A percentile compares a stretch with the other conserved stretches of the same genome.
phyloP scores from a whole-genome alignment of 2,329 filamentous ascomycete species.

The Calonectria leucothoes region DNA sequence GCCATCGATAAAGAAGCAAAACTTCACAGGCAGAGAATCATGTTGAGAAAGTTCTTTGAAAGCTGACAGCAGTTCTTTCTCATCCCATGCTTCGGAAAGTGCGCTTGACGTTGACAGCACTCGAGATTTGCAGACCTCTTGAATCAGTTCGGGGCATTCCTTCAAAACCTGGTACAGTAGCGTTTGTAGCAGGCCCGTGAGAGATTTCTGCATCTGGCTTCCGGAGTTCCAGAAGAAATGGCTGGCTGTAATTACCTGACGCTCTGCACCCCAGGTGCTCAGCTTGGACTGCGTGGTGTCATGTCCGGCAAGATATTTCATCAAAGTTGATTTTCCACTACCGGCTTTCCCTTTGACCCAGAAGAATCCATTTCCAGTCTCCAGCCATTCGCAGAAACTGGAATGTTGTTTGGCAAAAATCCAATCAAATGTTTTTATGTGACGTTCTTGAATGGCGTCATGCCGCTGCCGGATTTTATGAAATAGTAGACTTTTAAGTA shows the following conservation, averaged over 20 bases:
- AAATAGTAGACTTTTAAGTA: neutral
- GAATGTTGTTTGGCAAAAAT: neutral
- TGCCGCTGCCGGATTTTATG: neutral
- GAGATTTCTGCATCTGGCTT: neutral
- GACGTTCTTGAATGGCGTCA: neutral
- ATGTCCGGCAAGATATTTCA: neutral
- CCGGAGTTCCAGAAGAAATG: neutral
- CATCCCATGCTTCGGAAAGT: neutral
- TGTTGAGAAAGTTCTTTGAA: neutral
- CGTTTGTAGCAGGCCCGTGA: neutral
- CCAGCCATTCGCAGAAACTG: neutral
- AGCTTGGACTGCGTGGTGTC: neutral
- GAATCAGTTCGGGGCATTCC: neutral
- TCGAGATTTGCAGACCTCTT: neutral
- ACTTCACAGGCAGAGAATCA: neutral
- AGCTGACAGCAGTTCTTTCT: neutral
- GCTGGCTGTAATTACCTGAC: neutral
- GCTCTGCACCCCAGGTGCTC: neutral
- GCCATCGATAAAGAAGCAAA: conserved; percentile 5
- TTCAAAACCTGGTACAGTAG: neutral
- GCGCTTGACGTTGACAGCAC: neutral
- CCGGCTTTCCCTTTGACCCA: neutral
- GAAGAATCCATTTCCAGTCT: neutral
- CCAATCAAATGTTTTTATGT: neutral
- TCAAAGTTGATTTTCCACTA: neutral